These are phyloP conservation scores for Eimeria praecox DNA, from an alignment of 169 alveolate species.

Conservation along the genomic window DNA sequence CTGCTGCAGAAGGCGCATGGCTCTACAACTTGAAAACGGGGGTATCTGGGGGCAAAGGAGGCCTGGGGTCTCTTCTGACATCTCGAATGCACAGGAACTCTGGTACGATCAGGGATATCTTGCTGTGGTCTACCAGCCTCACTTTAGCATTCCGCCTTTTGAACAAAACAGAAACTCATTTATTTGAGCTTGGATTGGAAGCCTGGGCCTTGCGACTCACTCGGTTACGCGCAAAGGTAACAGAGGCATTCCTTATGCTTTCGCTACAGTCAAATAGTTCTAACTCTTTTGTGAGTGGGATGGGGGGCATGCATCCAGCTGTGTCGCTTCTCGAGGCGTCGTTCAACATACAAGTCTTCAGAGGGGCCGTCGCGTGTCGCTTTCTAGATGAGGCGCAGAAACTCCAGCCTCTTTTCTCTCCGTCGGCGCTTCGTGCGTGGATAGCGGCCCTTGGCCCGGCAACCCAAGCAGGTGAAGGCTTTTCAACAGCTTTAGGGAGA, in stretches of 20 bases:
- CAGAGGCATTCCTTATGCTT: constrained; percentile 54
- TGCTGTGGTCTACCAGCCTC: constrained; percentile 64
- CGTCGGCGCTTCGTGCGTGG: constrained; percentile 63
- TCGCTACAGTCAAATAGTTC: constrained; percentile 16
- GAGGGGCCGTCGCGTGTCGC: constrained; percentile 66
- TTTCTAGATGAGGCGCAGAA: constrained; percentile 39
- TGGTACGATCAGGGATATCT: background rate
- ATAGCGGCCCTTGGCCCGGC: constrained; percentile 40
- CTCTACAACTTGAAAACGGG: background rate
- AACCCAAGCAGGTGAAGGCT: constrained; percentile 30
- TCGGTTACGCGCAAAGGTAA: constrained; percentile 20
- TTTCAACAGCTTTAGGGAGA: constrained; percentile 18
- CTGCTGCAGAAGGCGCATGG: background rate
- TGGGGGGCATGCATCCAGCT: constrained; percentile 63
- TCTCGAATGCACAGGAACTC: constrained; percentile 1
- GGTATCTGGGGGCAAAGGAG: background rate
- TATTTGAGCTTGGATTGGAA: constrained; percentile 73
- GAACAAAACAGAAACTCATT: constrained; percentile 11
- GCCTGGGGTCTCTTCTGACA: background rate
- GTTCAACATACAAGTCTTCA: constrained; percentile 54
- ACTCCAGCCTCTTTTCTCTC: constrained; percentile 46
- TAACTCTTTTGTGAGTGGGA: background rate
- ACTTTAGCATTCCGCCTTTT: constrained; percentile 46
- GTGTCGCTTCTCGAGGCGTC: constrained; percentile 71
- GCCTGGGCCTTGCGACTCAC: constrained; percentile 66